Percentiles rank a stretch among this genome's conserved stretches.
Evolutionary conservation across 345 rosid species (phyloP).

Genomic region (Populus euphratica): DNA sequence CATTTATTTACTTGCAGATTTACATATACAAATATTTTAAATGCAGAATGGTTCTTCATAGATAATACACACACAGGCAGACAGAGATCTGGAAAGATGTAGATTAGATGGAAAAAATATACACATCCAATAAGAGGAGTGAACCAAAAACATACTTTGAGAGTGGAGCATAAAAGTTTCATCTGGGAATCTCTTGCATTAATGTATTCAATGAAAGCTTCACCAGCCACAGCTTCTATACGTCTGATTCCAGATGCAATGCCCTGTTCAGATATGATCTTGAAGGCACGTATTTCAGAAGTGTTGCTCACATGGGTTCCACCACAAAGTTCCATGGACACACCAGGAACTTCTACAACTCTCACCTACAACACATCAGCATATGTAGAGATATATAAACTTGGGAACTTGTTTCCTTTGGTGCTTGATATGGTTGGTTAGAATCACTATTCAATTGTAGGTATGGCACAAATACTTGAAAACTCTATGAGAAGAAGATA

Average conservation of each 20-base stretch:
- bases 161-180: slow-evolving; percentile 74
- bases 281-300: slow-evolving; percentile 85
- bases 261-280: slow-evolving; percentile 92
- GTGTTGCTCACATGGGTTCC: slow-evolving; percentile 94
- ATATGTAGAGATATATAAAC: background rate
- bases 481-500: no score
- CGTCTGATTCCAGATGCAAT: slow-evolving; percentile 94
- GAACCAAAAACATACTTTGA: slow-evolving; percentile 53
- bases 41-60: background rate
- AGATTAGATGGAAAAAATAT: background rate
- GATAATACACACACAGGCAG: background rate
- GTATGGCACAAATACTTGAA: background rate
- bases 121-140: background rate
- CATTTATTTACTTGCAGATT: background rate
- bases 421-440: no score
- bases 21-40: background rate
- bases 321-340: slow-evolving; percentile 98
- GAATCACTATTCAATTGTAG: background rate
- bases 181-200: slow-evolving; percentile 70
- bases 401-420: background rate
- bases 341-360: slow-evolving; percentile 97
- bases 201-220: slow-evolving; percentile 82
- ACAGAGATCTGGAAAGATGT: background rate
- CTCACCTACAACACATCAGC: slow-evolving; percentile 56
- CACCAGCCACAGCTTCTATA: slow-evolving; percentile 96